Evolutionary conservation across 345 rosid genomes (phyloP), one percentile per base, ranked within the genome.

Genomic region (Murraya paniculata): DNA sequence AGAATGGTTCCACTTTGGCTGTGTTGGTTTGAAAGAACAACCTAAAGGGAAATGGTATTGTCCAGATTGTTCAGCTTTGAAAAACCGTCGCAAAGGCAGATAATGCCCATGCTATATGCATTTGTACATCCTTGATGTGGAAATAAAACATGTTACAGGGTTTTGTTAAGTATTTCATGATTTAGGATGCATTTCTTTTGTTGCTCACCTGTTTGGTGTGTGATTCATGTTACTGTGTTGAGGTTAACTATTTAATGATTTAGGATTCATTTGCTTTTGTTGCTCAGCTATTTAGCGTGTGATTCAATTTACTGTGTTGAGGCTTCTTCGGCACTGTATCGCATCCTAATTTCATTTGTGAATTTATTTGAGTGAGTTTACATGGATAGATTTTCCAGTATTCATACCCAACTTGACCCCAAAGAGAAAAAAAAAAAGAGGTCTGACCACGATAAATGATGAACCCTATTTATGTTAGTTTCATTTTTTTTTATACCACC

Each of bases 1-100:
- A 83, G 99, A 96, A 82, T 96, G 99, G 99, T 94, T 96, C 83
- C 98, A 94, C 83, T 96, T 94, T 50, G 97, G 95, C 0, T 96
- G 99, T 31, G 98, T 96, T 33, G 97, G 97, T 58, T 78, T 94
- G 80, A 96, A 90, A 72, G 97, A 92, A 81, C 91, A 90, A 64
- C 97, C 97, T 2, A 96, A 83, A 80, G 99, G 99, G 57, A 96
- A 96, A 85, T 96, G 99, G 98, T 92, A 86, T 64, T 96, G 99
- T 64, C 82, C 97, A 9, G 93, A 88, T 53, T 94, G 99, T 80
- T 92, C 90, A 74, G 83, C 88, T 25, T 33, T 84, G 73, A 94
- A 87, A 85, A 89, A 85, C 78, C 91, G 95, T 11, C 88, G 95
- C 75, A 91, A 89, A 85, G 91, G 93, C 69, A 86, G 94, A 83